Evolutionary conservation across 371 early-diverging fungal genomes (phyloP).

Genomic region (Batkoa obscura): DNA sequence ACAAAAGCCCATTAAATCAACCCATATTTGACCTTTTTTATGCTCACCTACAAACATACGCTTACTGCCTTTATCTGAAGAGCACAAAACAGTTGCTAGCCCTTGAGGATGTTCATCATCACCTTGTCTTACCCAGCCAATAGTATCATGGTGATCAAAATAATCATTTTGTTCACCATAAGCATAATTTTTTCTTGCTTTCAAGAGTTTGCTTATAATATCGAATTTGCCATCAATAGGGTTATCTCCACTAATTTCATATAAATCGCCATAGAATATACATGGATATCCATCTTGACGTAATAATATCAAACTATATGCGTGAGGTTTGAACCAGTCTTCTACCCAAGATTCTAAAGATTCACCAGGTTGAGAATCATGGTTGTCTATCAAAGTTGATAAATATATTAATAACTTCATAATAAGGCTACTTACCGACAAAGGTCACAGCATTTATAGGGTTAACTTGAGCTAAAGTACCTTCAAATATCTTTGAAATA

Average conservation of each 20-base stretch:
- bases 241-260: constrained; percentile 10
- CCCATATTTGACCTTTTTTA: constrained; percentile 14
- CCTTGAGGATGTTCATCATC: constrained; percentile 9
- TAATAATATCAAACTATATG: constrained; percentile 13
- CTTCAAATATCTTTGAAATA: constrained; percentile 16
- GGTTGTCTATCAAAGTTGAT: constrained; percentile 15
- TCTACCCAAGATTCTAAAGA: constrained; percentile 11
- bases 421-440: not conserved
- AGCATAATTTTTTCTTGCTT: constrained; percentile 14
- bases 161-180: constrained; percentile 21
- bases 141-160: constrained; percentile 17
- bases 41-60: constrained; percentile 15
- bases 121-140: constrained; percentile 21
- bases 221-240: constrained; percentile 3
- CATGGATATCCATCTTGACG: constrained; percentile 13
- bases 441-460: constrained; percentile 10
- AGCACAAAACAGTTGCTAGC: constrained; percentile 9
- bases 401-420: not conserved
- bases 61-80: constrained; percentile 12
- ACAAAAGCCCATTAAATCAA: constrained; percentile 16
- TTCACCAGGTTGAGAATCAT: constrained; percentile 13
- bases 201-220: constrained; percentile 9
- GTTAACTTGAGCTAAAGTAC: constrained; percentile 8
- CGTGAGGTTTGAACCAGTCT: constrained; percentile 14
- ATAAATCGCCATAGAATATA: constrained; percentile 15